Conservation (phyloP, 2,329 filamentous ascomycete species). For the Penicillium sp. region DNA sequence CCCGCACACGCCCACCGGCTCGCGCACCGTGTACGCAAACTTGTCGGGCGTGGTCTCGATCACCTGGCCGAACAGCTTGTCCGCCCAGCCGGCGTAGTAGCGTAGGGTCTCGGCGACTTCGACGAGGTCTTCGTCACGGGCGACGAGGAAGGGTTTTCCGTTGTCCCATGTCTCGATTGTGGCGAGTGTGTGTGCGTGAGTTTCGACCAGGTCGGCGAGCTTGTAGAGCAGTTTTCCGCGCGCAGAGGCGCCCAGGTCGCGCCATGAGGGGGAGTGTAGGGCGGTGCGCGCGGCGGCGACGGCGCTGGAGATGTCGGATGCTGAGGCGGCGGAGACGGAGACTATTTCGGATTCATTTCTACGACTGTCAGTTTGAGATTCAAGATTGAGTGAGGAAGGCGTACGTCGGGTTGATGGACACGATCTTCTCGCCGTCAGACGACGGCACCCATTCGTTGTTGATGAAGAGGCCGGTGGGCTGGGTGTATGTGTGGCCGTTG, state of each 20-base stretch:
- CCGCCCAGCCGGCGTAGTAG: constrained; percentile 76
- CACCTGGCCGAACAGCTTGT: constrained; percentile 74
- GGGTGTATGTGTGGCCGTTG: constrained; percentile 35
- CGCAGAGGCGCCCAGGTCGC: constrained; percentile 48
- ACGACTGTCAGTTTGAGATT: neutral
- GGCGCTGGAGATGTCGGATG: constrained; percentile 63
- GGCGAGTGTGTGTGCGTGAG: constrained; percentile 24
- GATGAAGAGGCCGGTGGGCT: constrained; percentile 43
- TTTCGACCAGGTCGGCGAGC: constrained; percentile 26
- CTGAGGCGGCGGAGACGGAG: constrained; percentile 62
- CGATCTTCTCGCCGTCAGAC: constrained; percentile 33
- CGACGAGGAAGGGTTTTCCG: constrained; percentile 63
- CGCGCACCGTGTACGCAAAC: constrained; percentile 70
- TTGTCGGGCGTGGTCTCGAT: constrained; percentile 68
- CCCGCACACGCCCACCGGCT: constrained; percentile 74
- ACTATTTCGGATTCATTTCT: constrained; percentile 62
- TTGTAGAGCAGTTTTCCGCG: constrained; percentile 23
- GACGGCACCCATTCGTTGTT: constrained; percentile 42
- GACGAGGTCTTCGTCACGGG: constrained; percentile 59
- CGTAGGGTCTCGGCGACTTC: constrained; percentile 59
- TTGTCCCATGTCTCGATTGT: constrained; percentile 27
- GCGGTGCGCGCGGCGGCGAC: constrained; percentile 65
- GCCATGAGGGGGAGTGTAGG: constrained; percentile 64
- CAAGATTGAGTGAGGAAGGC: too few relatives aligned
- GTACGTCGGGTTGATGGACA: constrained; percentile 32